Percentiles rank a stretch among this genome's conserved stretches.
phyloP scores from a whole-genome alignment of 2,329 filamentous ascomycete species.

The Xylariaceae sp. region DNA sequence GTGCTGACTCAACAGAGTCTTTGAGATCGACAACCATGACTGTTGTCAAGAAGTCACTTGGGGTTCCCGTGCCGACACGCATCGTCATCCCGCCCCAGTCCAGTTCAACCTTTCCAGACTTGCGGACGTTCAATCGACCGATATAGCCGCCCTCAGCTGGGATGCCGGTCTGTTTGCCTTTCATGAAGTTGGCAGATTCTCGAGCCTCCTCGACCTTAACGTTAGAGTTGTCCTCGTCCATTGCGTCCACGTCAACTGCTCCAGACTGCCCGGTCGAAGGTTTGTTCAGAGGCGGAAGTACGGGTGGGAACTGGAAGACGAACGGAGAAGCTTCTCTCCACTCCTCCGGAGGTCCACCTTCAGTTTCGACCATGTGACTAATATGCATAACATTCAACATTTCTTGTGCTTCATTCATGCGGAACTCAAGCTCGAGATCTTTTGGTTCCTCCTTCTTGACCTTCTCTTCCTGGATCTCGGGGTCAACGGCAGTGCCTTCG shows the following conservation, averaged over 20 bases:
- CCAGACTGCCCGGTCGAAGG: slow-evolving; percentile 14
- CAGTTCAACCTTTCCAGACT: slow-evolving; percentile 59
- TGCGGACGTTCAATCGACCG: slow-evolving; percentile 56
- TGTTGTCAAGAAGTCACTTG: slow-evolving; percentile 52
- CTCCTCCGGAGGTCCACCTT: slow-evolving; percentile 18
- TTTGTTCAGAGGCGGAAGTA: slow-evolving; percentile 53
- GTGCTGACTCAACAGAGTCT: slow-evolving; percentile 44
- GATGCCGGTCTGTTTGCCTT: slow-evolving; percentile 35
- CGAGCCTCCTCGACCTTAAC: slow-evolving; percentile 27
- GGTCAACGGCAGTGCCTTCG: slow-evolving; percentile 12
- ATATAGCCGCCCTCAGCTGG: slow-evolving; percentile 54
- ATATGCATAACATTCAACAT: slow-evolving; percentile 32
- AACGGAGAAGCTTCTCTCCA: slow-evolving; percentile 50
- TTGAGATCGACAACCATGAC: slow-evolving; percentile 57
- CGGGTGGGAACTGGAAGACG: slow-evolving; percentile 61
- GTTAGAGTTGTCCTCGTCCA: slow-evolving; percentile 10
- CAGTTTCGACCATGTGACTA: slow-evolving; percentile 19
- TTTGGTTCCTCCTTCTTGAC: slow-evolving; percentile 28
- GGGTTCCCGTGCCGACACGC: slow-evolving; percentile 50
- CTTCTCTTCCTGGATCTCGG: slow-evolving; percentile 27
- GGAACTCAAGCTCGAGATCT: slow-evolving; percentile 23
- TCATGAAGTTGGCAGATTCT: slow-evolving; percentile 11
- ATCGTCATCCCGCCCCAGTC: slow-evolving; percentile 58
- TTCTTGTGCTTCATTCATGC: slow-evolving; percentile 22
- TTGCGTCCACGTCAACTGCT: slow-evolving; percentile 24